Evolutionary conservation across 2,329 filamentous ascomycete species (phyloP).

Genomic region (Salinomyces thailandicus): DNA sequence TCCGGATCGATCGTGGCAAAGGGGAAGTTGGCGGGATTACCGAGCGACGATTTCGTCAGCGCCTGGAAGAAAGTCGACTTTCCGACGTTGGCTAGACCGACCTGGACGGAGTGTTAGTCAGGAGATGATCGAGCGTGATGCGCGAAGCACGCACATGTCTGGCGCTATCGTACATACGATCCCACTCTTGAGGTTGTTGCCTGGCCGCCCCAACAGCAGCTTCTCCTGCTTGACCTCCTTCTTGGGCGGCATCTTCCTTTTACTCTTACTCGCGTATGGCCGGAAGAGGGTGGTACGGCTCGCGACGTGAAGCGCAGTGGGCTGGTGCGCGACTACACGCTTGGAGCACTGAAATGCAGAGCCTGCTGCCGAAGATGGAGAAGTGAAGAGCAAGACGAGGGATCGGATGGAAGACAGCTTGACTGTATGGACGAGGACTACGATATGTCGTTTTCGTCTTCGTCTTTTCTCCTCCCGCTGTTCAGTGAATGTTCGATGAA

Average conservation of each 20-base stretch:
- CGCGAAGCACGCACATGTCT: conserved; percentile 22
- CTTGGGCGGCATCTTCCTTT: conserved; percentile 86
- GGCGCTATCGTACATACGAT: conserved; percentile 58
- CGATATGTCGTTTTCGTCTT: conserved; percentile 24
- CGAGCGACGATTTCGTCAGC: conserved; percentile 93
- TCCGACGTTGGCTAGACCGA: conserved; percentile 96
- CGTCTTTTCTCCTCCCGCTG: too few species aligned
- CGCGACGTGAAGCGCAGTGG: conserved; percentile 7
- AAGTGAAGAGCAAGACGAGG: conserved; percentile 11
- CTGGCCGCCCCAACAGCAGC: conserved; percentile 86
- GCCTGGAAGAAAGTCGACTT: conserved; percentile 99
- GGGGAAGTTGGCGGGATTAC: conserved; percentile 96
- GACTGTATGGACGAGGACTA: conserved; percentile 17
- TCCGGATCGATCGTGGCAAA: conserved; percentile 99
- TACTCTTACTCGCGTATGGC: conserved; percentile 40
- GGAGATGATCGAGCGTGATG: conserved; percentile 22
- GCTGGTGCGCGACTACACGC: neutral
- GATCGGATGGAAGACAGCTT: conserved; percentile 18
- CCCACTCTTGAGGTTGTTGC: conserved; percentile 97
- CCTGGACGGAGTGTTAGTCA: conserved; percentile 48
- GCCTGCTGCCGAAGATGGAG: conserved; percentile 24
- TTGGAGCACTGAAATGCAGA: conserved; percentile 21
- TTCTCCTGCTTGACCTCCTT: conserved; percentile 88
- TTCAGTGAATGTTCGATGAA: too few species aligned
- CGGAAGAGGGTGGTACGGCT: conserved; percentile 24